Conservation (phyloP, 805 yeast genomes). For the Candida glaebosa region DNA sequence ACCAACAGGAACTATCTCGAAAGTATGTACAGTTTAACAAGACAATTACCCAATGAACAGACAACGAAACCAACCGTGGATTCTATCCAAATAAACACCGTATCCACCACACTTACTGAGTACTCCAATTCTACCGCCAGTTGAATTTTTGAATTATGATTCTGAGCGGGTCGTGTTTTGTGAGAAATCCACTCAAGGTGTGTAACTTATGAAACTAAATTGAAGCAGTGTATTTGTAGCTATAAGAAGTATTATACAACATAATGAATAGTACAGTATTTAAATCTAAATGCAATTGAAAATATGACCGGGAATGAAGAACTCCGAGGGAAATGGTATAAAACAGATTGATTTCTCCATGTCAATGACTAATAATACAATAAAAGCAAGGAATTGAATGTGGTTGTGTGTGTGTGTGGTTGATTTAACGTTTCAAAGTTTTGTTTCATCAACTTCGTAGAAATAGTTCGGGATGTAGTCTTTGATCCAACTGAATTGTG, state of each 20-base stretch:
- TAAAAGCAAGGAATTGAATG: not conserved
- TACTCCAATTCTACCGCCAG: conserved; percentile 2
- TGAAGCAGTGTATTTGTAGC: too few species aligned
- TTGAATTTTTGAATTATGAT: not conserved
- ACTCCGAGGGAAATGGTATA: not conserved
- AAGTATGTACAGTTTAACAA: not conserved
- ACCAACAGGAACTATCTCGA: not conserved
- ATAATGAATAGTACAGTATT: not conserved
- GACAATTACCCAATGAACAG: not conserved
- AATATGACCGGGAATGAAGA: not conserved
- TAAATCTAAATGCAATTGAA: not conserved
- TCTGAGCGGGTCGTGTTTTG: not conserved
- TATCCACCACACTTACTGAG: not conserved
- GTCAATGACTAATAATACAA: not conserved
- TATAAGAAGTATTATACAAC: too few species aligned
- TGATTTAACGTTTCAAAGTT: not conserved
- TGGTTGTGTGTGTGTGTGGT: not conserved
- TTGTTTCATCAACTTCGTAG: not conserved
- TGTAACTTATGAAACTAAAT: too few species aligned
- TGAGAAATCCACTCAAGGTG: not conserved
- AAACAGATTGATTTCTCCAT: too few species aligned
- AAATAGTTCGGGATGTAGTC: conserved; percentile 14
- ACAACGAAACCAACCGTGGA: not conserved
- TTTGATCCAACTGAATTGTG: conserved; percentile 24
- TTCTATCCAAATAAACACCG: not conserved